A percentile compares a stretch with the other conserved stretches of the same genome.
phyloP scores from a whole-genome alignment of 2,329 filamentous ascomycete species.

The Pseudovirgaria hyperparasitica region DNA sequence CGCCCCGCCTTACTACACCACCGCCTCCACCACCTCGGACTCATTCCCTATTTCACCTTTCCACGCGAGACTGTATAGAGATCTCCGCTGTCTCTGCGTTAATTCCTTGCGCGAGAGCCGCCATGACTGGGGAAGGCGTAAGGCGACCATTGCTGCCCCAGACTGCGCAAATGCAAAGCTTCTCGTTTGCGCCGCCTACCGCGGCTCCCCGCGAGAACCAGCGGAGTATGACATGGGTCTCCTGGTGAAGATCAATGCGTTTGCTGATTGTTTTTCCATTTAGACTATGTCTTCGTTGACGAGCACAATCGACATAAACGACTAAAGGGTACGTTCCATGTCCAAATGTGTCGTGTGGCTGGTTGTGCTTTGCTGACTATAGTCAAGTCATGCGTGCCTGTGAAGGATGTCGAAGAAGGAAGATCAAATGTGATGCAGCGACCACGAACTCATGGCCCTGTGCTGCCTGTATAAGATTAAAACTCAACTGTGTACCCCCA shows the following conservation, averaged over 20 bases:
- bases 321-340: slow-evolving; percentile 61
- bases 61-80: too few species aligned
- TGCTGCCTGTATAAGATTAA: slow-evolving; percentile 81
- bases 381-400: slow-evolving; percentile 83
- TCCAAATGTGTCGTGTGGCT: not conserved
- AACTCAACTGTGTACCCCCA: slow-evolving; percentile 84
- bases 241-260: not conserved
- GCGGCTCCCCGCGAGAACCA: slow-evolving; percentile 61
- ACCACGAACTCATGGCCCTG: slow-evolving; percentile 97
- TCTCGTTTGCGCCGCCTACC: slow-evolving; percentile 58
- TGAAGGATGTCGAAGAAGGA: slow-evolving; percentile 84
- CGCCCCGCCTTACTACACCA: too few species aligned
- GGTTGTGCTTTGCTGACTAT: slow-evolving; percentile 12
- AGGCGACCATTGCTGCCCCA: slow-evolving; percentile 53
- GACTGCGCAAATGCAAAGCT: slow-evolving; percentile 58
- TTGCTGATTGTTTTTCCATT: slow-evolving; percentile 10
- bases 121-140: slow-evolving; percentile 51
- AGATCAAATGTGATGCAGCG: slow-evolving; percentile 96
- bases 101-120: slow-evolving; percentile 3
- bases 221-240: slow-evolving; percentile 55
- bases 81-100: too few species aligned
- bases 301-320: slow-evolving; percentile 97
- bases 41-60: too few species aligned
- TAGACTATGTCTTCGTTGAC: slow-evolving; percentile 98
- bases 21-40: too few species aligned